Conservation (phyloP, 768 basidiomycete genomes). For the Tylopilus subfusipes region DNA sequence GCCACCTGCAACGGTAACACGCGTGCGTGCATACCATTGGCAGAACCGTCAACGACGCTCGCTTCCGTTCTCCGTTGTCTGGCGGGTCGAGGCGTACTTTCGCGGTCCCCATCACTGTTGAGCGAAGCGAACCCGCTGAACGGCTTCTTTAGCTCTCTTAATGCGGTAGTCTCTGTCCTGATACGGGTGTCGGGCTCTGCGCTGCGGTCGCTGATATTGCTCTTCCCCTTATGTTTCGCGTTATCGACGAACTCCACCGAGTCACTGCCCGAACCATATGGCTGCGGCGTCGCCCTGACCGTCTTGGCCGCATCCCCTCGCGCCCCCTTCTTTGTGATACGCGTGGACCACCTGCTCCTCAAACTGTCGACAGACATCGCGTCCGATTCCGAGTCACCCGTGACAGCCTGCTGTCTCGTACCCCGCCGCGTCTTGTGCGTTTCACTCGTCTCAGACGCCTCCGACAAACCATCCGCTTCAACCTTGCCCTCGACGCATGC, state of each 20-base stretch:
- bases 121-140: slow-evolving; percentile 1
- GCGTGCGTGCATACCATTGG: background rate
- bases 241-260: background rate
- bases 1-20: slow-evolving; percentile 19
- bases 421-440: slow-evolving; percentile 2
- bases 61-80: background rate
- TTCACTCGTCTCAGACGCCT: slow-evolving; percentile 6
- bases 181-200: background rate
- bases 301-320: background rate
- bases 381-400: slow-evolving; percentile 22
- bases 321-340: background rate
- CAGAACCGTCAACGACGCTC: background rate
- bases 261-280: slow-evolving; percentile 4
- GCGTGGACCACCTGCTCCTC: slow-evolving; percentile 8
- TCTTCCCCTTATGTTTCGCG: background rate
- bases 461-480: background rate
- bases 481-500: background rate
- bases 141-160: background rate
- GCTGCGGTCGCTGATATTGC: background rate
- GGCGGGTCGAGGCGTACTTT: slow-evolving; percentile 26
- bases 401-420: background rate
- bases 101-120: slow-evolving; percentile 7
- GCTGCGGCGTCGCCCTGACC: background rate
- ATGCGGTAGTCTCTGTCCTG: background rate
- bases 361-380: slow-evolving; percentile 29